Conservation (phyloP, 192 early-diverging fungal genomes). For the Paraglomus brasilianum region DNA sequence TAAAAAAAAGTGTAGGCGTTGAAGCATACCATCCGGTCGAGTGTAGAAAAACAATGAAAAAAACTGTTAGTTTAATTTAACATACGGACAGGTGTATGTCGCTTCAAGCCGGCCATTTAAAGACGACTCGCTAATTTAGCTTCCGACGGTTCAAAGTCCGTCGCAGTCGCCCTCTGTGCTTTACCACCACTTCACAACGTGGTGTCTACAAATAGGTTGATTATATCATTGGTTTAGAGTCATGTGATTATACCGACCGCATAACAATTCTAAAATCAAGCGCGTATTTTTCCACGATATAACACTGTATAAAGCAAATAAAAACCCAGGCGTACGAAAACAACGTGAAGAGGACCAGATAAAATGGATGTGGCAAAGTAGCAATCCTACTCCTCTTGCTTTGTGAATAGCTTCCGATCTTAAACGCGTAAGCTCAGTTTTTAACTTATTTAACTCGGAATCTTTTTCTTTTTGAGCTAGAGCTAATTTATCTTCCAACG, state of each 20-base stretch:
- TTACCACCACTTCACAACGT: conserved; percentile 11
- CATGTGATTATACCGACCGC: too few species aligned
- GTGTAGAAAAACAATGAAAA: neutral
- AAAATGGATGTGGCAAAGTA: conserved; percentile 3
- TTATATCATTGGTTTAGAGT: too few species aligned
- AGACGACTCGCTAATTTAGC: neutral
- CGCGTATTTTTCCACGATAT: too few species aligned
- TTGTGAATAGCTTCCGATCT: too few species aligned
- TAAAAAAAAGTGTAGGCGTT: too few species aligned
- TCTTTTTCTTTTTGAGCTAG: too few species aligned
- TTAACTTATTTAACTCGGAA: too few species aligned
- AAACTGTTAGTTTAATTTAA: conserved; percentile 6
- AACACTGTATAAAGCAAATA: neutral
- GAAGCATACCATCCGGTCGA: too few species aligned
- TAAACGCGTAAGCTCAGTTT: too few species aligned
- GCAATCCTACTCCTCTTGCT: neutral
- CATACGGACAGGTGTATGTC: neutral
- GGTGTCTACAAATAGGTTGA: too few species aligned
- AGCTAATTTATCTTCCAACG: too few species aligned
- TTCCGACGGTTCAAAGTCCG: conserved; percentile 5
- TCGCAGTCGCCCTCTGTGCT: conserved; percentile 5
- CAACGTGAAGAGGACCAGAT: neutral
- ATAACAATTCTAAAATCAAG: too few species aligned
- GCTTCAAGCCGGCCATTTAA: neutral
- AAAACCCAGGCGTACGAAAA: neutral